Percentiles rank a stretch among this genome's conserved stretches.
Conservation (phyloP, 306 rosid genomes). For the Purshia tridentata region DNA sequence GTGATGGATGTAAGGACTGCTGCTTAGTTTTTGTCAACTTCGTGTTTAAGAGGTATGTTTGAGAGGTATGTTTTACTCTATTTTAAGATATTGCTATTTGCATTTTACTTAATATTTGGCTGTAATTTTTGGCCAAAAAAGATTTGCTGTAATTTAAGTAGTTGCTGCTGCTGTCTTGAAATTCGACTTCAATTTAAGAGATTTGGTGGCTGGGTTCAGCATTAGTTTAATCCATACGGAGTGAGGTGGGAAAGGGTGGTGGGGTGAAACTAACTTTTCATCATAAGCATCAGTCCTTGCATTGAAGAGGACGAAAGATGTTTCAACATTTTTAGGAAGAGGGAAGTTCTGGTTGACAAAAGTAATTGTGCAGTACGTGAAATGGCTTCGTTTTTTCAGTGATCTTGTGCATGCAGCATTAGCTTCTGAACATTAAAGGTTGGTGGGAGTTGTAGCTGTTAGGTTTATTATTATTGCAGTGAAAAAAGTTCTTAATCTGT, state of each 20-base stretch:
- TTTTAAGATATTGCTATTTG: constrained; percentile 6
- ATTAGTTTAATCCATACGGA: constrained; percentile 8
- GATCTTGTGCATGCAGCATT: not conserved
- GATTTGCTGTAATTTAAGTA: constrained; percentile 22
- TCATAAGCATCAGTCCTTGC: not conserved
- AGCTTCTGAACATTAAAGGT: not conserved
- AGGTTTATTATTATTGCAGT: no score
- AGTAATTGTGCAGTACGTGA: not conserved
- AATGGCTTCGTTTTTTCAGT: not conserved
- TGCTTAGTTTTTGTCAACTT: constrained; percentile 51
- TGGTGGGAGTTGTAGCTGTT: not conserved
- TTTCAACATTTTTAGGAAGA: not conserved
- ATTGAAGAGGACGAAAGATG: not conserved
- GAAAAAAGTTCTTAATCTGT: no score
- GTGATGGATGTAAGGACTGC: constrained; percentile 43
- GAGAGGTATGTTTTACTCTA: constrained; percentile 43
- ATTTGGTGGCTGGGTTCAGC: not conserved
- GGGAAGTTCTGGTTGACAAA: not conserved
- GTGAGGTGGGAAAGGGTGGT: constrained; percentile 4
- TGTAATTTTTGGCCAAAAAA: constrained; percentile 12
- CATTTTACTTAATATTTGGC: constrained; percentile 31
- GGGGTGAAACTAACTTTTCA: constrained; percentile 3
- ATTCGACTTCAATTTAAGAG: not conserved
- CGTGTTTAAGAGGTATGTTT: constrained; percentile 47
- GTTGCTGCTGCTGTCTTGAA: constrained; percentile 9